phyloP scores from a whole-genome alignment of 1,284 basidiomycete genomes.

The Sphaerobolus stellatus region DNA sequence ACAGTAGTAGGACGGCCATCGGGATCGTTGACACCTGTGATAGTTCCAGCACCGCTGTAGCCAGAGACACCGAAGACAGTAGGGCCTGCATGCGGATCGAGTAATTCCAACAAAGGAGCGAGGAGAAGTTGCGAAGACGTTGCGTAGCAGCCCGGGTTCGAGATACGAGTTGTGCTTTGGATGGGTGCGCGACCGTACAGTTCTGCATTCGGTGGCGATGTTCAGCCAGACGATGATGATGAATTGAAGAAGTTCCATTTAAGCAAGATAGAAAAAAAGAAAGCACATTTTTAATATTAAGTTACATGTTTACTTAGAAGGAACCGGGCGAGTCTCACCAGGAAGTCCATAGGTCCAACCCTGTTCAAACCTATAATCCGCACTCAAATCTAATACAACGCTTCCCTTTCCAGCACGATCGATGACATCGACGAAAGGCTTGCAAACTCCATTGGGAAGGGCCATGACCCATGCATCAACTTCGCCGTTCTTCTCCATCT shows the following conservation, averaged over 20 bases:
- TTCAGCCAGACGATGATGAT: conserved; percentile 24
- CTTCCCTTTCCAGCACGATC: conserved; percentile 68
- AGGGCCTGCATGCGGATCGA: conserved; percentile 67
- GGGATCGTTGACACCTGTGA: conserved; percentile 61
- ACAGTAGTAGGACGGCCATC: conserved; percentile 73
- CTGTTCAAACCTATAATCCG: conserved; percentile 93
- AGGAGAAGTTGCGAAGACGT: conserved; percentile 91
- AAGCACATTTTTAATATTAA: conserved; percentile 30
- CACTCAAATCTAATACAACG: conserved; percentile 90
- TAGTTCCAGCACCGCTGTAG: conserved; percentile 93
- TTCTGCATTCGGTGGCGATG: conserved; percentile 52
- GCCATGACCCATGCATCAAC: conserved; percentile 99
- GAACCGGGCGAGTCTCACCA: conserved; percentile 69
- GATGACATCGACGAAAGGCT: conserved; percentile 96
- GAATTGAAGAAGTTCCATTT: conserved; percentile 11
- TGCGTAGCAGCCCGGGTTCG: conserved; percentile 97
- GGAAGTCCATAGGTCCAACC: conserved; percentile 98
- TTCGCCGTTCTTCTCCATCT: conserved; percentile 83
- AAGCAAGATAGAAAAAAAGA: conserved; percentile 24
- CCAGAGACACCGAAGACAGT: conserved; percentile 94
- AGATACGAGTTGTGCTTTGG: conserved; percentile 77
- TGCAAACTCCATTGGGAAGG: conserved; percentile 94
- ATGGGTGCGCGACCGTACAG: conserved; percentile 80
- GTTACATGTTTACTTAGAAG: conserved; percentile 28
- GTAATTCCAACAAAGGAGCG: conserved; percentile 75